Evolutionary conservation across 1,139 yeast genomes (phyloP).

Genomic region (Taiozyma sp.): DNA sequence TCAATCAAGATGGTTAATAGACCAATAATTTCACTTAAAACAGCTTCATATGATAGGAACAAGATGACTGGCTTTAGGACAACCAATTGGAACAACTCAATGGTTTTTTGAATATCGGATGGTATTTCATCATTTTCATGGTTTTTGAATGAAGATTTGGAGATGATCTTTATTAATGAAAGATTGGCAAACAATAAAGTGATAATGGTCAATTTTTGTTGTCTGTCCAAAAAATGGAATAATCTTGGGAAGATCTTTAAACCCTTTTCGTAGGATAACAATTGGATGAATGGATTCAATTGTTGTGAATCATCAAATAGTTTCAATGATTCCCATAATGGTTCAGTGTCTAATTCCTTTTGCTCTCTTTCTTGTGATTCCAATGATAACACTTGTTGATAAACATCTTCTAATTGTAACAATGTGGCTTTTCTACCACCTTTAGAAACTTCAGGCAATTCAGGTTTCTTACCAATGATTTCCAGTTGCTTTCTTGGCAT

Average conservation of each 20-base stretch:
- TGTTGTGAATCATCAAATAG: conserved; percentile 51
- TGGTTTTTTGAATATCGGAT: conserved; percentile 51
- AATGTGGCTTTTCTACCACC: conserved; percentile 36
- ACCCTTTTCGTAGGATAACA: conserved; percentile 82
- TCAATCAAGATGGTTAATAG: conserved; percentile 69
- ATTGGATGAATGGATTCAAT: conserved; percentile 81
- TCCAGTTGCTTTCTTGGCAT: conserved; percentile 88
- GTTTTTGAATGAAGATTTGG: conserved; percentile 72
- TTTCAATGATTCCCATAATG: conserved; percentile 77
- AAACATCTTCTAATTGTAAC: conserved; percentile 66
- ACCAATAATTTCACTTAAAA: conserved; percentile 79
- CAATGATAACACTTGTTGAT: conserved; percentile 69
- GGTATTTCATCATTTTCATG: conserved; percentile 49
- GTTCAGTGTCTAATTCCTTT: conserved; percentile 47
- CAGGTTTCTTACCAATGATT: conserved; percentile 50
- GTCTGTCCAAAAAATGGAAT: conserved; percentile 75
- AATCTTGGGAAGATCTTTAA: conserved; percentile 85
- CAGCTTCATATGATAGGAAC: conserved; percentile 72
- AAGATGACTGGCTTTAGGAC: conserved; percentile 84
- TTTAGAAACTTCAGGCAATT: conserved; percentile 31
- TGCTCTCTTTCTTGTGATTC: conserved; percentile 81
- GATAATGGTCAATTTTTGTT: conserved; percentile 73
- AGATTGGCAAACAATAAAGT: conserved; percentile 80
- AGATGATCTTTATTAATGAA: conserved; percentile 74
- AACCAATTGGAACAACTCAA: conserved; percentile 78